Conservation (phyloP, 2,329 filamentous ascomycete genomes). For the Penicillium oxalicum region DNA sequence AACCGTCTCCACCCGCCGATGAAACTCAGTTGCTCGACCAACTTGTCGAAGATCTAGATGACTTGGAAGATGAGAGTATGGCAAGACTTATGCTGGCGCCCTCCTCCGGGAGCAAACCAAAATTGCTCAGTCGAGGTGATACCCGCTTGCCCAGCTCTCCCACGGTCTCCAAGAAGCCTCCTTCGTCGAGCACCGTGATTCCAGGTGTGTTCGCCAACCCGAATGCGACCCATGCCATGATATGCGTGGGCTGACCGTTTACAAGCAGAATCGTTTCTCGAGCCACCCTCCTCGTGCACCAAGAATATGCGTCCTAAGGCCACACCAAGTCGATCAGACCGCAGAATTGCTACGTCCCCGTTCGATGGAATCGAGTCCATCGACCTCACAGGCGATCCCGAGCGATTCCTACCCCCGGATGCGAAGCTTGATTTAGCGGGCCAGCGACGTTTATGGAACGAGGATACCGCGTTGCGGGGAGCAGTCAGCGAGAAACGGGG, state of each 20-base stretch:
- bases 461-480: constrained; percentile 37
- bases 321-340: constrained; percentile 19
- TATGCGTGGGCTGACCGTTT: background rate
- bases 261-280: constrained; percentile 13
- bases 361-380: constrained; percentile 40
- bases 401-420: constrained; percentile 34
- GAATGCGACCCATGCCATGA: no score
- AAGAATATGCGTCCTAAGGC: constrained; percentile 11
- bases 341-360: constrained; percentile 13
- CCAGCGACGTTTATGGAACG: constrained; percentile 39
- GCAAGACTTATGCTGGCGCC: constrained; percentile 41
- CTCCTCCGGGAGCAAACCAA: constrained; percentile 36
- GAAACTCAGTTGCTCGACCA: constrained; percentile 16
- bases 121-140: constrained; percentile 32
- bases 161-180: constrained; percentile 16
- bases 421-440: constrained; percentile 37
- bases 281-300: constrained; percentile 16
- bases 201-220: constrained; percentile 22
- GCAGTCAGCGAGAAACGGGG: constrained; percentile 35
- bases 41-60: constrained; percentile 21
- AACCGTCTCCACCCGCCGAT: constrained; percentile 14
- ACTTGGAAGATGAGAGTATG: constrained; percentile 33
- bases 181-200: constrained; percentile 6
- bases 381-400: constrained; percentile 39
- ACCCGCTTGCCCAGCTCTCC: constrained; percentile 16